These are phyloP conservation scores for Trichocladium uniseriatum DNA, from an alignment of 495 filamentous ascomycete species.

Conservation along the genomic window DNA sequence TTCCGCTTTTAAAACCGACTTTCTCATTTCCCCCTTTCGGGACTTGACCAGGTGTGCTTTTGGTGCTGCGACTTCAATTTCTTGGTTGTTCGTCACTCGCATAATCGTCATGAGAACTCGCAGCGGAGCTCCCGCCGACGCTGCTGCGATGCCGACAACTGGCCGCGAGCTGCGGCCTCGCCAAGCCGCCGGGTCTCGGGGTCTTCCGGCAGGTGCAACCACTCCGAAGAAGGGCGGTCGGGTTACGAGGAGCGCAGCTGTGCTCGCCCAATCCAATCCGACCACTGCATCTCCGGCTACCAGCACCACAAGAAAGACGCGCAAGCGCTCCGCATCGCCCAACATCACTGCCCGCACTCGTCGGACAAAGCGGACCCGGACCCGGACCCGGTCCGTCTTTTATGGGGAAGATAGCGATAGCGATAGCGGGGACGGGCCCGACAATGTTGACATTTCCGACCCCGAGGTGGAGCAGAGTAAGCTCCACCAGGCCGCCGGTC, in stretches of 20 bases:
- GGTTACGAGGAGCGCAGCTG: slow-evolving; percentile 18
- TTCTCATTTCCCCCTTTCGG: too few species aligned
- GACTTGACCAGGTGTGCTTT: too few species aligned
- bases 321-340: slow-evolving; percentile 9
- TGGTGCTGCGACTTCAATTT: not conserved
- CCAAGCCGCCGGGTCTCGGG: slow-evolving; percentile 16
- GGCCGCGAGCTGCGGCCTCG: slow-evolving; percentile 19
- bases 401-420: slow-evolving; percentile 18
- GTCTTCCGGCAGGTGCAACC: slow-evolving; percentile 8
- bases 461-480: slow-evolving; percentile 2
- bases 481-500: not conserved
- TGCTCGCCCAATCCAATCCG: not conserved
- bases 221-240: slow-evolving; percentile 9
- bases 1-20: too few species aligned
- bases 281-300: not conserved
- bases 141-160: slow-evolving; percentile 2
- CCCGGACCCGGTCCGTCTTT: slow-evolving; percentile 18
- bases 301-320: not conserved
- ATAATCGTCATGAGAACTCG: slow-evolving; percentile 11
- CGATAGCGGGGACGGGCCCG: slow-evolving; percentile 5
- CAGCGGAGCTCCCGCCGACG: not conserved
- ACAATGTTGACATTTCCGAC: not conserved
- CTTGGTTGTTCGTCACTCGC: not conserved
- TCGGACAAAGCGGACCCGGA: slow-evolving; percentile 15
- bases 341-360: not conserved